Evolutionary conservation across 2,329 filamentous ascomycete genomes (phyloP).

Genomic region (Alternaria postmessia): DNA sequence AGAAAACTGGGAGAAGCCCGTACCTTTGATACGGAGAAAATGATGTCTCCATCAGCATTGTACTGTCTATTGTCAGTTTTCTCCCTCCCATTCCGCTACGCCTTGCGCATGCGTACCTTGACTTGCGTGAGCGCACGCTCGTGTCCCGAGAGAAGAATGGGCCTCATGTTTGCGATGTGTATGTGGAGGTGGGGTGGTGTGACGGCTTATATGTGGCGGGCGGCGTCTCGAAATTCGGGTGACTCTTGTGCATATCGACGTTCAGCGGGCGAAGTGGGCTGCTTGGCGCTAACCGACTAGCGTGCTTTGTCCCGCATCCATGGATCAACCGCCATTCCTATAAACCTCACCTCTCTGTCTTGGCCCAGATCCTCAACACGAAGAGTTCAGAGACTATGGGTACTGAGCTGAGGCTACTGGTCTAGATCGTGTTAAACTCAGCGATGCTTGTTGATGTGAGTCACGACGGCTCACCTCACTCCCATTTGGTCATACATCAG

Average conservation of each 20-base stretch:
- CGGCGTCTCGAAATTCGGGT: constrained; percentile 41
- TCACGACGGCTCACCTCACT: not conserved
- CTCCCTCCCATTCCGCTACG: not conserved
- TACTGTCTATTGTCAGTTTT: constrained; percentile 54
- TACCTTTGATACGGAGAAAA: constrained; percentile 77
- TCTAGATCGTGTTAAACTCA: not conserved
- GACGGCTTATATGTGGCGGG: constrained; percentile 31
- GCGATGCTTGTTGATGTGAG: not conserved
- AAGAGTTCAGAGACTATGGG: not conserved
- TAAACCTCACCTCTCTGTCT: not conserved
- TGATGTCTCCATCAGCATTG: constrained; percentile 86
- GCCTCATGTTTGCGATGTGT: constrained; percentile 73
- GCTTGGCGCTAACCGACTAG: constrained; percentile 34
- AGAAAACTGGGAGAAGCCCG: not conserved
- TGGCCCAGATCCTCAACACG: not conserved
- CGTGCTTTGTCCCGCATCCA: constrained; percentile 20
- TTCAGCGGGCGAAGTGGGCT: constrained; percentile 42
- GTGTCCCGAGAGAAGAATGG: constrained; percentile 94
- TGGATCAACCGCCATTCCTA: constrained; percentile 6
- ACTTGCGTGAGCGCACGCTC: constrained; percentile 96
- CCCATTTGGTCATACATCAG: not conserved
- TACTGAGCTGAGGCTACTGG: not conserved
- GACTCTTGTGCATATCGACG: constrained; percentile 38
- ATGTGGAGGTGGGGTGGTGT: constrained; percentile 24
- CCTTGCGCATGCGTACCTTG: constrained; percentile 53